A percentile compares a stretch with the other conserved stretches of the same genome.
These are phyloP conservation scores for Hippophae gyantsensis DNA, from an alignment of 306 rosid species.

Conservation along the genomic window DNA sequence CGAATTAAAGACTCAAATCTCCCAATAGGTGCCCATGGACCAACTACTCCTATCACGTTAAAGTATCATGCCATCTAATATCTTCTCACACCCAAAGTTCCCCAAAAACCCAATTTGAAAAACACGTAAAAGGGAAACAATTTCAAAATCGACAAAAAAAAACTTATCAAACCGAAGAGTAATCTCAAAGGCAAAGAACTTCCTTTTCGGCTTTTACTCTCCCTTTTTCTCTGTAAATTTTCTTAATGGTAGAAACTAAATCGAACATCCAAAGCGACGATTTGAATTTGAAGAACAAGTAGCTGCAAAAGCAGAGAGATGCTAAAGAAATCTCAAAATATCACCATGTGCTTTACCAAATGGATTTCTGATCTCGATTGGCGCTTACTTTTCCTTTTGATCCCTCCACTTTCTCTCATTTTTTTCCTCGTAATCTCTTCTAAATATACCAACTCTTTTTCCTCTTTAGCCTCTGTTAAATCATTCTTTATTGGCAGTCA, in stretches of 20 bases:
- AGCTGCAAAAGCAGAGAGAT: conserved; percentile 6
- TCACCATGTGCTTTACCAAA: conserved; percentile 18
- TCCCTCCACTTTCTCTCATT: conserved; percentile 39
- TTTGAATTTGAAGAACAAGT: background rate
- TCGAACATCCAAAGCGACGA: background rate
- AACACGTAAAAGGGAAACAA: too few relatives aligned
- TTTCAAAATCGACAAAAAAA: too few relatives aligned
- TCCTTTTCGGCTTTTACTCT: too few relatives aligned
- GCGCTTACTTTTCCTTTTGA: conserved; percentile 38
- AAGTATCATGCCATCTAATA: too few relatives aligned
- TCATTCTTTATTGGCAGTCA: conserved; percentile 23
- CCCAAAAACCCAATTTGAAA: too few relatives aligned
- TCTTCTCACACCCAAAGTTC: too few relatives aligned
- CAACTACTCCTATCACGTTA: too few relatives aligned
- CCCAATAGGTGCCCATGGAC: too few relatives aligned
- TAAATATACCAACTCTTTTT: conserved; percentile 16
- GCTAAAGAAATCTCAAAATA: conserved; percentile 21
- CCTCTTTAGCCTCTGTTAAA: conserved; percentile 26
- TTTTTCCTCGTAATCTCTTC: conserved; percentile 32
- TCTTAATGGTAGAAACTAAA: background rate
- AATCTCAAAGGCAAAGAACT: background rate
- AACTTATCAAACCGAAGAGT: background rate
- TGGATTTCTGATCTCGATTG: conserved; percentile 31
- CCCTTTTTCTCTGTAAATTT: background rate
- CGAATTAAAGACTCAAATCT: too few relatives aligned